phyloP scores from a whole-genome alignment of 768 basidiomycete genomes.

The Russula olivacea region DNA sequence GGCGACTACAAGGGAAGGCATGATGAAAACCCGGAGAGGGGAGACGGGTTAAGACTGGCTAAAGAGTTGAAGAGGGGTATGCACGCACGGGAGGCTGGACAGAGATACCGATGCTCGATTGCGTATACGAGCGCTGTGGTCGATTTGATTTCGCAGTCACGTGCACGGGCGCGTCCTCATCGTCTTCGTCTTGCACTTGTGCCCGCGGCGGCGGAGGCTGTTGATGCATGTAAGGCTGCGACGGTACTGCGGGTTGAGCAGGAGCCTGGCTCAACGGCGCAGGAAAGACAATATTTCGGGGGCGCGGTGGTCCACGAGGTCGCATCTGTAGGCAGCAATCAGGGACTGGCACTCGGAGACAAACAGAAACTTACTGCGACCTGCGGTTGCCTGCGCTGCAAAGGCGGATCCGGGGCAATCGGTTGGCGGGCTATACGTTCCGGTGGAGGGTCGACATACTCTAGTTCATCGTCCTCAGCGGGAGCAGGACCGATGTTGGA shows the following conservation, averaged over 20 bases:
- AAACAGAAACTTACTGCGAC: background rate
- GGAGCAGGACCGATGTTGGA: constrained; percentile 7
- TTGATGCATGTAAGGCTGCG: background rate
- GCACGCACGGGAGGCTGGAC: constrained; percentile 23
- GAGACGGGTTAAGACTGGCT: background rate
- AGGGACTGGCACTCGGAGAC: background rate
- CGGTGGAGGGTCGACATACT: constrained; percentile 13
- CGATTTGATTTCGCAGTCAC: constrained; percentile 2
- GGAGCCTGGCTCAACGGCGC: constrained; percentile 16
- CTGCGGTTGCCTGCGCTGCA: constrained; percentile 4
- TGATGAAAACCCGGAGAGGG: background rate
- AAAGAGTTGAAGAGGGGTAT: background rate
- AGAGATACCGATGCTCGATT: constrained; percentile 24
- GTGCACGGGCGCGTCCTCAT: constrained; percentile 13
- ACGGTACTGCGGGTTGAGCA: constrained; percentile 4
- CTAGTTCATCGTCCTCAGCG: constrained; percentile 21
- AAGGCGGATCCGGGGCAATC: constrained; percentile 1
- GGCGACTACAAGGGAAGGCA: constrained; percentile 24
- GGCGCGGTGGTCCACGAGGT: constrained; percentile 14
- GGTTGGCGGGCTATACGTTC: constrained; percentile 7
- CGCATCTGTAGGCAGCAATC: background rate
- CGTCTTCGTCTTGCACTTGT: background rate
- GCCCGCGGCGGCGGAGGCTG: background rate
- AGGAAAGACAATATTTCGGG: constrained; percentile 17
- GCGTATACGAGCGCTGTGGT: constrained; percentile 21